These are phyloP conservation scores for Zygosaccharomyces bisporus DNA, from an alignment of 805 yeast genomes.

Conservation along the genomic window DNA sequence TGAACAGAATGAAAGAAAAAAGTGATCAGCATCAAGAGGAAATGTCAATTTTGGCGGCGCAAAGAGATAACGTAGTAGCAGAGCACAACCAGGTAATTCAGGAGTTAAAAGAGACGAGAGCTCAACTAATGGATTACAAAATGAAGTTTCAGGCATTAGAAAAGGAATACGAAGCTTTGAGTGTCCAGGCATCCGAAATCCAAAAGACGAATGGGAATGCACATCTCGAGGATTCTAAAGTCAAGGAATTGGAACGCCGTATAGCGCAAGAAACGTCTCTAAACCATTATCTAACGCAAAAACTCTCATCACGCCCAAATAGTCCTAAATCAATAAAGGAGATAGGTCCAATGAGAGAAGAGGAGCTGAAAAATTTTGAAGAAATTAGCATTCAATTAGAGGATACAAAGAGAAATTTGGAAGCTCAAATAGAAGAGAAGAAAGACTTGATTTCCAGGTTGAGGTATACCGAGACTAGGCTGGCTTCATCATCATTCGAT, in stretches of 20 bases:
- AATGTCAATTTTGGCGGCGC: conserved; percentile 27
- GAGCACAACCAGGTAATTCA: conserved; percentile 29
- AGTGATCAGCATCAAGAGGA: conserved; percentile 28
- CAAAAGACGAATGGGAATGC: conserved; percentile 29
- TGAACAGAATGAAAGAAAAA: conserved; percentile 30
- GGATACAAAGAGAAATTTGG: conserved; percentile 47
- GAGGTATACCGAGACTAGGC: conserved; percentile 54
- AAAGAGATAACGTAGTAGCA: conserved; percentile 30
- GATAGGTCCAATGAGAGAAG: conserved; percentile 10
- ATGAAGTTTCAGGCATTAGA: conserved; percentile 40
- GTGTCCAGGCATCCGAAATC: conserved; percentile 34
- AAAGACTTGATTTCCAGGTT: conserved; percentile 53
- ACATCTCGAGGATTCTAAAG: conserved; percentile 30
- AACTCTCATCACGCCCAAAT: conserved; percentile 23
- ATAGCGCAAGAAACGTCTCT: conserved; percentile 33
- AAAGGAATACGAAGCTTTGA: conserved; percentile 34
- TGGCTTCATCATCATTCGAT: conserved; percentile 63
- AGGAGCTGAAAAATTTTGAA: conserved; percentile 33
- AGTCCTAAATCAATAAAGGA: conserved; percentile 8
- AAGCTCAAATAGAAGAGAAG: conserved; percentile 44
- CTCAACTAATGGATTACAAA: conserved; percentile 26
- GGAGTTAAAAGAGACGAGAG: conserved; percentile 30
- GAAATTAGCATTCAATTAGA: conserved; percentile 48
- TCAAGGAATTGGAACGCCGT: conserved; percentile 38
- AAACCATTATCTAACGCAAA: conserved; percentile 30